Conservation (phyloP, 2,329 filamentous ascomycete genomes). For the Paecilomyces fulvus region DNA sequence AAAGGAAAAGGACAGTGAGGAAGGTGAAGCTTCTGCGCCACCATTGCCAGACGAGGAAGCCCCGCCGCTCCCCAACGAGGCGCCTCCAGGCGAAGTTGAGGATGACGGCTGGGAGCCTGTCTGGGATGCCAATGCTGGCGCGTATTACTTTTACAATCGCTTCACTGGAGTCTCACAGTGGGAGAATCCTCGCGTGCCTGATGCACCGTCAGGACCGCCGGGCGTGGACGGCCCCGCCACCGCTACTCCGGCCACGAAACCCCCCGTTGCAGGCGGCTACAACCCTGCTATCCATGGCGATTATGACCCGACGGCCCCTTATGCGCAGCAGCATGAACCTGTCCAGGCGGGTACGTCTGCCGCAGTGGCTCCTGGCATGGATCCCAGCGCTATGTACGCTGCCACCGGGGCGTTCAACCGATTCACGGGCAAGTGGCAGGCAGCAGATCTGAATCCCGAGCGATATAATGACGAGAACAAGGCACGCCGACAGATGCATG, state of each 20-base stretch:
- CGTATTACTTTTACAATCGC: slow-evolving; percentile 80
- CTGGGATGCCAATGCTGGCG: slow-evolving; percentile 61
- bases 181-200: slow-evolving; percentile 73
- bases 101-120: slow-evolving; percentile 72
- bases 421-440: slow-evolving; percentile 78
- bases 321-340: slow-evolving; percentile 56
- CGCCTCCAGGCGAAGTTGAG: slow-evolving; percentile 35
- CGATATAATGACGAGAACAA: slow-evolving; percentile 82
- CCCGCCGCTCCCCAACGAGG: slow-evolving; percentile 46
- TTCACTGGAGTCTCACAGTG: slow-evolving; percentile 69
- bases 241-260: slow-evolving; percentile 21
- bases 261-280: slow-evolving; percentile 61
- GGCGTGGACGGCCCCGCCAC: slow-evolving; percentile 22
- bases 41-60: slow-evolving; percentile 34
- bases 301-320: slow-evolving; percentile 94
- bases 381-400: slow-evolving; percentile 49
- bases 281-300: slow-evolving; percentile 93
- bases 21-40: slow-evolving; percentile 20
- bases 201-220: slow-evolving; percentile 23
- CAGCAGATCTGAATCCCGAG: slow-evolving; percentile 57
- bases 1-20: slow-evolving; percentile 8
- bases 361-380: slow-evolving; percentile 21
- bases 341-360: slow-evolving; percentile 25
- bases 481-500: slow-evolving; percentile 77
- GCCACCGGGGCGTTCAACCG: slow-evolving; percentile 78